Conservation (phyloP, 805 yeast genomes). For the Torulaspora franciscae region DNA sequence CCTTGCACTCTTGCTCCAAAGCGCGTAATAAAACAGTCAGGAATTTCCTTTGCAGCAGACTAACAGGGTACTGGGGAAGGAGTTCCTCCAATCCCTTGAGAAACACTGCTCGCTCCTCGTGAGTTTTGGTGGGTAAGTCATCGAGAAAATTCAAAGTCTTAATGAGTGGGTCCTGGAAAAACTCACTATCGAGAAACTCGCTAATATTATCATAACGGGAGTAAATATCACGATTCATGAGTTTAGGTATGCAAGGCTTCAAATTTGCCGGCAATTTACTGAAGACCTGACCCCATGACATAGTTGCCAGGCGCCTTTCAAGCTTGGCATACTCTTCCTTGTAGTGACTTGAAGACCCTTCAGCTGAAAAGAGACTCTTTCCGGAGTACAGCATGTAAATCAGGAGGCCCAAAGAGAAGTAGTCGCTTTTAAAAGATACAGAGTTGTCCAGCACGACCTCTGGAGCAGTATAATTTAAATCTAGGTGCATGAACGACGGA, state of each 20-base stretch:
- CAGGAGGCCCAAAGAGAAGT: slow-evolving; percentile 78
- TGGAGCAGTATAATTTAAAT: slow-evolving; percentile 77
- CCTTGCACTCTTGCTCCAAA: slow-evolving; percentile 36
- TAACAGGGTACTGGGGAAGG: slow-evolving; percentile 54
- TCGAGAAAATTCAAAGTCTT: slow-evolving; percentile 78
- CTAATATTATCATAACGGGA: slow-evolving; percentile 45
- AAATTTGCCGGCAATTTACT: slow-evolving; percentile 57
- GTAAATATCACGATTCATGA: slow-evolving; percentile 54
- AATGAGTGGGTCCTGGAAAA: slow-evolving; percentile 77
- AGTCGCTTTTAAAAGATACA: slow-evolving; percentile 65
- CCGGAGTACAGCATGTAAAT: slow-evolving; percentile 66
- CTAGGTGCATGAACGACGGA: slow-evolving; percentile 65
- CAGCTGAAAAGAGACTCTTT: slow-evolving; percentile 44
- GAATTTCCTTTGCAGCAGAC: slow-evolving; percentile 59
- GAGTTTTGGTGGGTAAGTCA: slow-evolving; percentile 69
- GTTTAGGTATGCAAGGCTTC: slow-evolving; percentile 42
- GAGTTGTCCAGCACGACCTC: slow-evolving; percentile 66
- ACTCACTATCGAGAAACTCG: slow-evolving; percentile 64
- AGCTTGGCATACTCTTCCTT: slow-evolving; percentile 51
- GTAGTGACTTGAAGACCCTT: slow-evolving; percentile 55
- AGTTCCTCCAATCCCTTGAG: slow-evolving; percentile 56
- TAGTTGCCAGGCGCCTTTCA: slow-evolving; percentile 41
- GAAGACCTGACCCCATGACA: slow-evolving; percentile 41
- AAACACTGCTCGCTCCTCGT: slow-evolving; percentile 62
- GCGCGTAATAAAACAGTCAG: slow-evolving; percentile 61